A percentile compares a stretch with the other conserved stretches of the same genome.
phyloP scores from a whole-genome alignment of 2,329 filamentous ascomycete genomes.

The Fusarium robinianum region DNA sequence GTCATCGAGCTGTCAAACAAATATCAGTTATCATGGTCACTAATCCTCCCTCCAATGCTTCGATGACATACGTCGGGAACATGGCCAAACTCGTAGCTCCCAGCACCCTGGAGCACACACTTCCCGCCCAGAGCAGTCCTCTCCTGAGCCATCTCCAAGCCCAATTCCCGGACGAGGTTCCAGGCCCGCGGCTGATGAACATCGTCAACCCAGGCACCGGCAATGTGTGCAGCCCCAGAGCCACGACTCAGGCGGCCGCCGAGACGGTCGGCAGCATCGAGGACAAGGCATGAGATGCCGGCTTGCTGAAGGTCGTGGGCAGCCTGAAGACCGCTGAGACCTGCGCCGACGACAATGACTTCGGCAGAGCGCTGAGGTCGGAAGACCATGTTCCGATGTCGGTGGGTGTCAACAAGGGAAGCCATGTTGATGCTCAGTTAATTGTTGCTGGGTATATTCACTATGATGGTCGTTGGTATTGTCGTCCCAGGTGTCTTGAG shows the following conservation, averaged over 20 bases:
- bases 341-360: conserved; percentile 34
- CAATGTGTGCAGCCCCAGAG: conserved; percentile 20
- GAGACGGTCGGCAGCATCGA: conserved; percentile 22
- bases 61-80: conserved; percentile 15
- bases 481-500: no score
- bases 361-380: conserved; percentile 19
- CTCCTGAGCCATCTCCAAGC: conserved; percentile 15
- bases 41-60: no score
- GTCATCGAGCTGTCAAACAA: conserved; percentile 11
- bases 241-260: conserved; percentile 21
- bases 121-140: conserved; percentile 6
- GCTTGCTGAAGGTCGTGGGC: conserved; percentile 29
- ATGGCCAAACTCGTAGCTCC: conserved; percentile 5
- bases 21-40: not conserved
- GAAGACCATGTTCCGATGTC: conserved; percentile 6
- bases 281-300: conserved; percentile 32
- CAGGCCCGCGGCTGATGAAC: conserved; percentile 18
- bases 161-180: conserved; percentile 14
- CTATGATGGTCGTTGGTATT: not conserved
- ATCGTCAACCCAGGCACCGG: conserved; percentile 31
- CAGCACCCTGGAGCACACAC: conserved; percentile 14
- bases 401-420: not conserved
- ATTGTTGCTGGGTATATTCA: not conserved
- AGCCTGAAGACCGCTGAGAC: conserved; percentile 34
- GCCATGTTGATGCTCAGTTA: no score